Conservation (phyloP, 352 stramenopile genomes). For the Hyaloperonospora brassicae region DNA sequence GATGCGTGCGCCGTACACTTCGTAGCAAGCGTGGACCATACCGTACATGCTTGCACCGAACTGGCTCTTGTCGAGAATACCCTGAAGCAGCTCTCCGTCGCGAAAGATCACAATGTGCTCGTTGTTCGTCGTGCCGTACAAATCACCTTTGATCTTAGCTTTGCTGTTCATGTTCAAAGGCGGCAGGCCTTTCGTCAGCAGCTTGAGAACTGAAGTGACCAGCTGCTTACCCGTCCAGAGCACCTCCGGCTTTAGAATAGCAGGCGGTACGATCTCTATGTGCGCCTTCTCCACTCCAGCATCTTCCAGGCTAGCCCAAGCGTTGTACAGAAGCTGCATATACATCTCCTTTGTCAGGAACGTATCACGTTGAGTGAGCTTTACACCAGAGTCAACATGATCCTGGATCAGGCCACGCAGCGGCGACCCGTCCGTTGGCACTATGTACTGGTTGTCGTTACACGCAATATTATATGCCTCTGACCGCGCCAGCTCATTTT, state of each 20-base stretch:
- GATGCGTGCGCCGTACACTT: constrained; percentile 80
- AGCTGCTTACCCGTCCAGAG: constrained; percentile 99
- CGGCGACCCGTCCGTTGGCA: constrained; percentile 96
- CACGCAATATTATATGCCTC: constrained; percentile 97
- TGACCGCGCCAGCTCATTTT: constrained; percentile 95
- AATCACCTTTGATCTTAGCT: constrained; percentile 92
- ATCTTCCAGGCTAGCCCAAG: constrained; percentile 92
- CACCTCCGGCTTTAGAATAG: constrained; percentile 94
- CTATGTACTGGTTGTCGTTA: constrained; percentile 97
- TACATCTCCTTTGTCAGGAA: constrained; percentile 98
- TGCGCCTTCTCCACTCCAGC: constrained; percentile 80
- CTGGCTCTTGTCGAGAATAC: constrained; percentile 98
- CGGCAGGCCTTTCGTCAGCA: constrained; percentile 87
- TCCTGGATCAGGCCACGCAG: constrained; percentile 99
- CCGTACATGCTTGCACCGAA: constrained; percentile 98
- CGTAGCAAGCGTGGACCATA: constrained; percentile 96
- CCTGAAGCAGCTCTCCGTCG: constrained; percentile 93
- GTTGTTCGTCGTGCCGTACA: constrained; percentile 90
- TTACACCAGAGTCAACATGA: constrained; percentile 98
- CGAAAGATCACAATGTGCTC: constrained; percentile 96
- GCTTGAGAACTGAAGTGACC: constrained; percentile 93
- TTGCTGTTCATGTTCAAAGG: constrained; percentile 92
- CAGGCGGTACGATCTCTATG: constrained; percentile 94
- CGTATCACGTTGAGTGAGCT: constrained; percentile 95
- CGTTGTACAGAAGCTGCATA: constrained; percentile 95